Evolutionary conservation across 2,329 filamentous ascomycete species (phyloP).

Genomic region (Simplicillium aogashimaense): DNA sequence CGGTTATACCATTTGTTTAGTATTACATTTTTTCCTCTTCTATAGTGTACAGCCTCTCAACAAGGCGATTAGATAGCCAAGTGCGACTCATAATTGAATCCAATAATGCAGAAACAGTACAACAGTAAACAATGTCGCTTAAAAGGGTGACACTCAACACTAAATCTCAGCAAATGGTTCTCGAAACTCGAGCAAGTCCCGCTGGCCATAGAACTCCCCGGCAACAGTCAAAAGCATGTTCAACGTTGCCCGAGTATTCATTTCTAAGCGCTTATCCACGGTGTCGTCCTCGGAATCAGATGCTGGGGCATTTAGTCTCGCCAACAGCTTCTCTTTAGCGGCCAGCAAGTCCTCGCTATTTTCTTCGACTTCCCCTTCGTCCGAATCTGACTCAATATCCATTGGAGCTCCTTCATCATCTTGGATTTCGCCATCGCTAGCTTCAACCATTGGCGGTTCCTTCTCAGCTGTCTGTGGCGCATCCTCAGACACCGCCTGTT

Average conservation of each 20-base stretch:
- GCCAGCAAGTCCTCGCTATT: constrained; percentile 30
- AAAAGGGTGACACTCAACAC: too few species aligned
- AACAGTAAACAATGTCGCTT: too few species aligned
- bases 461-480: constrained; percentile 7
- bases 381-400: constrained; percentile 27
- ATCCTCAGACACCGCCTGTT: constrained; percentile 13
- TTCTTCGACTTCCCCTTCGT: constrained; percentile 23
- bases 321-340: constrained; percentile 38
- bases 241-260: constrained; percentile 59
- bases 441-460: constrained; percentile 3
- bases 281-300: constrained; percentile 17
- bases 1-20: too few species aligned
- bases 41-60: too few species aligned
- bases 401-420: constrained; percentile 28
- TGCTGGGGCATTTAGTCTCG: constrained; percentile 24
- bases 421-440: constrained; percentile 12
- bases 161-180: constrained; percentile 39
- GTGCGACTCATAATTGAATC: too few species aligned
- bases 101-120: constrained; percentile 13
- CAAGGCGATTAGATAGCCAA: too few species aligned
- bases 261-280: constrained; percentile 20
- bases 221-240: constrained; percentile 88
- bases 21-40: too few species aligned
- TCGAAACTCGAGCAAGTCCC: constrained; percentile 70
- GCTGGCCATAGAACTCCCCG: constrained; percentile 82